Conservation (phyloP, 179 eudicot species). For the Vitellaria paradoxa region DNA sequence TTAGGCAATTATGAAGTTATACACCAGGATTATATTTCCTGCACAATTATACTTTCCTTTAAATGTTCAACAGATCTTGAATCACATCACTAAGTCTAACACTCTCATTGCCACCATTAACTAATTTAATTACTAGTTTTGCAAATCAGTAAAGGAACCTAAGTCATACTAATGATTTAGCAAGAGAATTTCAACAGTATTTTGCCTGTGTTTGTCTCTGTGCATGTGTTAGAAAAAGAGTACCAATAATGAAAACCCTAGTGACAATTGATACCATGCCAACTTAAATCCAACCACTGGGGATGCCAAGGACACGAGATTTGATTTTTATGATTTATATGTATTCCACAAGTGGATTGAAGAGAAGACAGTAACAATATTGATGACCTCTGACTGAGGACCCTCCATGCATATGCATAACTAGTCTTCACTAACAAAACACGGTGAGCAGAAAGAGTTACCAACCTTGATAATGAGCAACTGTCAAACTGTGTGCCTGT, state of each 20-base stretch:
- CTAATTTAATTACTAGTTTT: background rate
- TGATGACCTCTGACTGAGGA: background rate
- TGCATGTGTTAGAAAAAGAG: background rate
- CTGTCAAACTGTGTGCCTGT: slow-evolving; percentile 81
- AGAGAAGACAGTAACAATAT: background rate
- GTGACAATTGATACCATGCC: background rate
- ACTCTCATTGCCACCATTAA: background rate
- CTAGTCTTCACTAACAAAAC: background rate
- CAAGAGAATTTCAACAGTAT: background rate
- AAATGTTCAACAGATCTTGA: background rate
- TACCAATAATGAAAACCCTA: background rate
- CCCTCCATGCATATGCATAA: background rate
- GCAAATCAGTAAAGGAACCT: background rate
- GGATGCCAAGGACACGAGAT: background rate
- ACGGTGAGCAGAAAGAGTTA: background rate
- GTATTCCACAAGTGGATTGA: background rate
- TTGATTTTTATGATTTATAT: background rate
- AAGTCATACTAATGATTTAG: background rate
- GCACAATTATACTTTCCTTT: background rate
- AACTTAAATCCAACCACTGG: background rate
- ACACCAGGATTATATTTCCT: background rate
- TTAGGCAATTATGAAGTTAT: background rate
- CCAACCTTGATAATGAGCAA: slow-evolving; percentile 90
- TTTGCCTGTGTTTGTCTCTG: background rate
- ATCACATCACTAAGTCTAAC: background rate